Evolutionary conservation across 1,284 basidiomycete species (phyloP).

Genomic region (Ustilago nuda): DNA sequence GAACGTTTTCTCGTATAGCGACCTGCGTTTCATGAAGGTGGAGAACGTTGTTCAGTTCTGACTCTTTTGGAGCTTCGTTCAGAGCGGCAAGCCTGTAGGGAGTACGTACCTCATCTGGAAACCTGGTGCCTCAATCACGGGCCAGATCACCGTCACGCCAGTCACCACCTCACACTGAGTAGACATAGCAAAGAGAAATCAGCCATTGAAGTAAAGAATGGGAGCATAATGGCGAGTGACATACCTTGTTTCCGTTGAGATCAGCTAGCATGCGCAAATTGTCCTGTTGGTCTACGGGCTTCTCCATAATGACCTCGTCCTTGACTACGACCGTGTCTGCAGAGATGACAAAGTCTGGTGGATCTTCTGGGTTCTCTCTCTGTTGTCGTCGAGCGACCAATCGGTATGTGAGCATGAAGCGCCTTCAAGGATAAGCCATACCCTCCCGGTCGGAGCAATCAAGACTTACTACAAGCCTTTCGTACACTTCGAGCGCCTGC

Average conservation of each 20-base stretch:
- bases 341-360: constrained; percentile 92
- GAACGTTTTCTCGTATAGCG: constrained; percentile 61
- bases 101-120: constrained; percentile 79
- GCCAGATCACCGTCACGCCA: constrained; percentile 76
- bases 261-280: constrained; percentile 89
- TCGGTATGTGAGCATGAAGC: not conserved
- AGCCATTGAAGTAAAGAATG: not conserved
- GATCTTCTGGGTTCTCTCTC: constrained; percentile 78
- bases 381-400: constrained; percentile 5
- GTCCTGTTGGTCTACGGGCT: constrained; percentile 82
- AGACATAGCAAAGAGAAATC: not conserved
- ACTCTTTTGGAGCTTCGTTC: not conserved
- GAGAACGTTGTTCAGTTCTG: not conserved
- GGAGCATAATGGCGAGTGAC: not conserved
- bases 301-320: constrained; percentile 78
- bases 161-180: constrained; percentile 62
- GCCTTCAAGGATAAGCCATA: not conserved
- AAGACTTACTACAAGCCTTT: constrained; percentile 53
- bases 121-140: constrained; percentile 84
- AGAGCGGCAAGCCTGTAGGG: not conserved
- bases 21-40: constrained; percentile 19
- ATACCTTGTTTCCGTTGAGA: constrained; percentile 74
- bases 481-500: constrained; percentile 69
- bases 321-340: constrained; percentile 67
- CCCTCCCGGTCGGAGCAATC: not conserved